Base-by-base conservation (phyloP, 2,329 filamentous ascomycete species). In the Pyrenochaeta sp. region DNA sequence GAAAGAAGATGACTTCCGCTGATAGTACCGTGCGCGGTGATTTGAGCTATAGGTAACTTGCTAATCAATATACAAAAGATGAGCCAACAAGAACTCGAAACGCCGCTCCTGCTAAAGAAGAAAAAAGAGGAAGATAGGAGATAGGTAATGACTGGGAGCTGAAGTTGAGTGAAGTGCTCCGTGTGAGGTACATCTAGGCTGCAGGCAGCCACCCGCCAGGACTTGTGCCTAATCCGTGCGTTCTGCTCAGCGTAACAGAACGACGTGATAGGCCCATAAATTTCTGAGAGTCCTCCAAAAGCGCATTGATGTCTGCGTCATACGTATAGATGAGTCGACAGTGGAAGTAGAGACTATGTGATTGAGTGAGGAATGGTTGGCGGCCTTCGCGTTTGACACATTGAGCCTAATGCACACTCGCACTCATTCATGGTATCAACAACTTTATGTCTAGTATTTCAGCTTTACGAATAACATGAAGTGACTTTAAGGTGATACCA, bases 151-250 rank as follows among this genome's bases (percentile, higher is more conserved):
- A 31, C 30, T 31, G 23, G 31, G n/a, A 18, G 12, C 11, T 41
- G 1, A 7, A 40, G 15, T 4, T 20, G 43, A 7, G 23, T 42
- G 36, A 39, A 17, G 23, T 47, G 29, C 29, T 32, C 33, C 4
- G 29, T 36, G 21, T 30, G 23, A 35, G 7, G n/a, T 32, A 40
- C 33, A 49, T 6, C 21, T n/a, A 39, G 45, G 41, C 9, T 43
- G 40, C 20, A 54, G 42, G 45, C 54, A 54, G 20, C 45, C 20
- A 12, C 37, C 45, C 5, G 29, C 31, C 15, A 33, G 31, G n/a
- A 12, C 18, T 27, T 27, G 11, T 23, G 44, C 35, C 23, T 47
- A 39, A 31, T 21, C 43, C 33, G 17, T 44, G 29, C 41, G 20
- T 27, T 29, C 41, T 44, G 30, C 42, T 39, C 18, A 23, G 12